These are phyloP conservation scores for Sarcodon aspratus DNA, from an alignment of 768 basidiomycete species.

Conservation along the genomic window DNA sequence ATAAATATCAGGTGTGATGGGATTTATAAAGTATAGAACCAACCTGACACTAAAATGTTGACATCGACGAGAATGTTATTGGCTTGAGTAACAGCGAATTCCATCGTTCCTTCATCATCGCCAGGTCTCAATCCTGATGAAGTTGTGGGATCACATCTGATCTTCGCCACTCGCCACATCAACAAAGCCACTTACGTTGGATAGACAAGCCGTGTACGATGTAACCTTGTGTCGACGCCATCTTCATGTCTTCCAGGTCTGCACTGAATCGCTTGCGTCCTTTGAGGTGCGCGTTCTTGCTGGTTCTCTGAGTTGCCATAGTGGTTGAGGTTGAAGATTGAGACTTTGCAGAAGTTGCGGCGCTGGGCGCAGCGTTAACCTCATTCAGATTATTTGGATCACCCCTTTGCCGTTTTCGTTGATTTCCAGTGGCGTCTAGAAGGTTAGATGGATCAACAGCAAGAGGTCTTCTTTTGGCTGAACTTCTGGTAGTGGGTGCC, in stretches of 20 bases:
- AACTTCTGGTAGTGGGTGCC: no score
- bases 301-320: no score
- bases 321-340: no score
- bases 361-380: no score
- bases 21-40: constrained; percentile 3
- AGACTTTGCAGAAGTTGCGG: no score
- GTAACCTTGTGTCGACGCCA: constrained; percentile 24
- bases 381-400: no score
- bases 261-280: constrained; percentile 47
- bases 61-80: constrained; percentile 24
- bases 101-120: constrained; percentile 58
- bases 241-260: constrained; percentile 38
- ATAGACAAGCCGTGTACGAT: constrained; percentile 25
- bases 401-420: no score
- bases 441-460: no score
- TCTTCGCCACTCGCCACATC: neutral
- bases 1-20: no score
- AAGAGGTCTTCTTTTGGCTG: no score
- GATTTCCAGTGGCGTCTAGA: no score
- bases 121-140: constrained; percentile 35
- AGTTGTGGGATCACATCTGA: neutral
- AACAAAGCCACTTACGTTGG: constrained; percentile 24
- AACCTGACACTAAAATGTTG: constrained; percentile 41
- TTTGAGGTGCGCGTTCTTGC: constrained; percentile 20
- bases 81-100: constrained; percentile 29